Base-by-base conservation (phyloP, 495 filamentous ascomycete genomes). In the Penicillium coffeae region DNA sequence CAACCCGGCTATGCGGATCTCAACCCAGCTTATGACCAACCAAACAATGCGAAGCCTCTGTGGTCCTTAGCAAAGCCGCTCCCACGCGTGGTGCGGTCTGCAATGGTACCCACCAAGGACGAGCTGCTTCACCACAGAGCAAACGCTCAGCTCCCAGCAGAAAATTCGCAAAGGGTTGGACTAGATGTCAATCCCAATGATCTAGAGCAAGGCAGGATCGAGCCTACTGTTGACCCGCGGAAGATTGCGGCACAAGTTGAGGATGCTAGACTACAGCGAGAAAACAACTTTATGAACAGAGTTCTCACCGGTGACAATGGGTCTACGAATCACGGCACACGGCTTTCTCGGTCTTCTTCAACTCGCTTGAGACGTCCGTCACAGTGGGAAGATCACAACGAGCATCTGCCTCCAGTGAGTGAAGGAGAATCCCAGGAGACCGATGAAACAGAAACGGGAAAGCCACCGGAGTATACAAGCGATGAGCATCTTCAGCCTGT, bases 51-150 rank as follows among this genome's bases (percentile, higher is more conserved):
- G 8, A 72, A 70, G 51, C 76, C 76, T 0, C 63, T 79, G 13
- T 81, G 69, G 64, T 69, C 69, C 59, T 50, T 79, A 37, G 71
- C 74, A 3, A 74, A 72, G 50, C 74, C 76, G 3, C 47, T 80
- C 18, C 78, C 75, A 3, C 72, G 68, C 48, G 68, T 74, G 12
- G 66, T 76, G 42, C 64, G 76, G 19, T 59, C 73, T 37, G 66
- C 60, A 14, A 77, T 74, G 70, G 65, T 72, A 15, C 68, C 67
- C 3, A 72, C 62, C 7, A 69, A 65, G 35, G 66, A 69, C 1
- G 64, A 70, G 39, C 52, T 73, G 33, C 46, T 70, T 13, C 38
- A 70, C 20, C 56, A 47, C 21, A 58, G 60, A 10, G 48, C 39
- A 0, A 67, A 61, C 30, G 59, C 67, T 0, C 62, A 65, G 50